Evolutionary conservation across 768 basidiomycete genomes (phyloP), one percentile per base, ranked within the genome.

Genomic region (Symmetrospora coprosmae): DNA sequence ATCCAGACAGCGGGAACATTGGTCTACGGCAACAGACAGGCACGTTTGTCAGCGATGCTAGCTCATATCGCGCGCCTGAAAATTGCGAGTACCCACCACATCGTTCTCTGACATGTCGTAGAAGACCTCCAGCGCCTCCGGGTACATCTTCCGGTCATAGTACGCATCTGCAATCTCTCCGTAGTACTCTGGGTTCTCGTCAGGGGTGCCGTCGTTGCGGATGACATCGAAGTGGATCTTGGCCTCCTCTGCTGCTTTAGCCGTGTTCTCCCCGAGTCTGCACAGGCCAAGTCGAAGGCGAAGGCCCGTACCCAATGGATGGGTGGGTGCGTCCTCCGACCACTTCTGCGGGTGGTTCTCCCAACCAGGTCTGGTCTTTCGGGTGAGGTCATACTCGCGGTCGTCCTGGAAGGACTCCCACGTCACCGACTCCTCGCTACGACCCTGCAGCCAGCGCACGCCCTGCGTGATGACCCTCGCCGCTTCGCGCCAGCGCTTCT

Each of bases 361-460:
- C 76, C 71, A 73, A 8, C 60, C 64, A 7, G 64, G 41, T 25
- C 72, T 53, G 67, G 65, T 72, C 61, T 69, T 73, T 71, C 69
- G 45, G 45, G 64, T 63, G n/a, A 43, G 71, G 55, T 70, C 87
- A 68, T 80, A 99, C 72, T 99, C 92, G 48, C 90, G 76, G 69
- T 99, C 92, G 69, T 99, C 91, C 30, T 79, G 79, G 53, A 82
- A 79, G 21, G 78, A 71, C 65, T 89, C 86, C 89, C 90, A 96
- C 60, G 83, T 82, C 53, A 75, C 77, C 69, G 85, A 83, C 45
- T 79, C 75, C 31, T 67, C 64, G n/a, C 73, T 74, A 31, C 92
- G 75, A 0, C 87, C 87, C 71, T 96, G 87, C n/a, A 96, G 72
- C 92, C 92, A 97, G 55, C 92, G 75, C 50, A 80, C 83, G 0